Conservation (phyloP, 805 yeast genomes). For the Starmerella lactis-condensi region DNA sequence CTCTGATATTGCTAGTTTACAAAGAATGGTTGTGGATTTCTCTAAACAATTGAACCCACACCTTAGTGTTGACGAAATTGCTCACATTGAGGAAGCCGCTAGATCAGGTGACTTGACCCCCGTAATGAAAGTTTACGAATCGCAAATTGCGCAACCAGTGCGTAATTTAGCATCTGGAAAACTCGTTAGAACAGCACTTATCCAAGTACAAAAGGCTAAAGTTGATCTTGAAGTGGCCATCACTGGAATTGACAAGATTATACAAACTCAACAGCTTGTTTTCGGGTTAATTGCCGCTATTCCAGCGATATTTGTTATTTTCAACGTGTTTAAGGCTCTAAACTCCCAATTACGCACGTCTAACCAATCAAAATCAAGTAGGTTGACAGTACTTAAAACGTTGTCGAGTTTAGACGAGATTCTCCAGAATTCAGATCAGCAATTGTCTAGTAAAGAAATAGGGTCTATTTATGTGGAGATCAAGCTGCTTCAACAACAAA, state of each 20-base stretch:
- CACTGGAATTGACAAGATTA: constrained; percentile 71
- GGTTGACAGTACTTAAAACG: too few species aligned
- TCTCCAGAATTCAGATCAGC: too few species aligned
- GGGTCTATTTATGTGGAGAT: too few species aligned
- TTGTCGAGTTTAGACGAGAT: too few species aligned
- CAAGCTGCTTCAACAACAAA: too few species aligned
- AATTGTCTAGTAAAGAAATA: too few species aligned
- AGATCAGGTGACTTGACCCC: constrained; percentile 53
- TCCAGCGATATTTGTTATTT: constrained; percentile 41
- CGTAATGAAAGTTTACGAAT: constrained; percentile 65
- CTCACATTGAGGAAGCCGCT: constrained; percentile 7
- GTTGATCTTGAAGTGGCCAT: constrained; percentile 87
- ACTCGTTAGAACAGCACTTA: constrained; percentile 55
- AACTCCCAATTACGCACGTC: not conserved
- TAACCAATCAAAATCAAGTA: too few species aligned
- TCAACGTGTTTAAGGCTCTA: constrained; percentile 23
- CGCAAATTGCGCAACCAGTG: constrained; percentile 52
- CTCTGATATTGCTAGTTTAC: constrained; percentile 62
- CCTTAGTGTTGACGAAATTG: not conserved
- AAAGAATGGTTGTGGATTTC: constrained; percentile 73
- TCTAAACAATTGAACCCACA: constrained; percentile 23
- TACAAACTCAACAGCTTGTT: constrained; percentile 84
- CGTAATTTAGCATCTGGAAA: constrained; percentile 47
- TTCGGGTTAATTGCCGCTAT: constrained; percentile 80
- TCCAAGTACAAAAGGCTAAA: constrained; percentile 89